Base-by-base conservation (phyloP, 1,284 basidiomycete species). In the Ustilago bromivora region DNA sequence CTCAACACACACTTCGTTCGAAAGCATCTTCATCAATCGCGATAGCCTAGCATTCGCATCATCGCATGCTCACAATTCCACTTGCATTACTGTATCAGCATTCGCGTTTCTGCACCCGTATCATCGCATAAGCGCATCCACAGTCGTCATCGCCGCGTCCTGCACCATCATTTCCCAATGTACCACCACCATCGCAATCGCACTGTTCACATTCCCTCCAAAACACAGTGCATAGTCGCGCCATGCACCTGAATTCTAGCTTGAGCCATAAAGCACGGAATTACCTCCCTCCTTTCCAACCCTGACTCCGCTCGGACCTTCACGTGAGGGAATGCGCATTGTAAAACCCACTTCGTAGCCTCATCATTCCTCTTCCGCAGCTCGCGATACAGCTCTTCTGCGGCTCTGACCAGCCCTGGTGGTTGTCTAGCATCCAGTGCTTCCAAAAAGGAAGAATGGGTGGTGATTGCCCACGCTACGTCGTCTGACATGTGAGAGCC, bases 391-490 rank as follows among this genome's bases (percentile, higher is more conserved):
- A 78, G 47, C 13, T 19, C 23, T n/a, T 66, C 56, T 0, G 68
- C 69, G 2, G 68, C 63, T 15, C n/a, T 47, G 6, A 47, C 23
- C 11, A 78, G n/a, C 0, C 36, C 13, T 0, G 61, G 43, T 6
- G 71, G 76, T 52, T 78, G 76, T 4, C 76, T 56, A 2, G 43
- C 8, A 35, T 78, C 76, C 13, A 75, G 28, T 11, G 59, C 19
- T 2, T 55, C 65, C 9, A 75, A 46, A 0, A 78, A 49, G 49
- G 31, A 19, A 0, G 49, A 56, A 13, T 74, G 57, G n/a, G 47
- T 63, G 34, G 71, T 61, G 57, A 78, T 78, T 47, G 4, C 3
- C 76, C 76, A 78, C 0, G 71, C 71, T 28, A 55, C 57, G 4
- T 74, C 57, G 34, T 78, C 76, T 3, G 71, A 59, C 31, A 78